These are phyloP conservation scores for Porcisia deanei DNA, from an alignment of 208 protist genomes.

Conservation along the genomic window DNA sequence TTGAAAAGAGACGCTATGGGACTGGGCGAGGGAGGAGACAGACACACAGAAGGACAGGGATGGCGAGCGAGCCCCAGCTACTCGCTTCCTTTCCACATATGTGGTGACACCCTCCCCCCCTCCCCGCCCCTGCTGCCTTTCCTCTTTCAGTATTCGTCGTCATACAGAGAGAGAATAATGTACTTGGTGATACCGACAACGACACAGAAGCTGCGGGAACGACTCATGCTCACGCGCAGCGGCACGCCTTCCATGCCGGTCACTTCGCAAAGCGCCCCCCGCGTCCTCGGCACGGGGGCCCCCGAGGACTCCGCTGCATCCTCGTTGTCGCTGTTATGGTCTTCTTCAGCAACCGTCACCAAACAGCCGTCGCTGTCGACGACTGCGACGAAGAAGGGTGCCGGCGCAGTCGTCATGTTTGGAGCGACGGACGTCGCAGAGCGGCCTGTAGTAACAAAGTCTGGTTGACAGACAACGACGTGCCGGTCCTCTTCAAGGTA, in stretches of 20 bases:
- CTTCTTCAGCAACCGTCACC: slow-evolving; percentile 33
- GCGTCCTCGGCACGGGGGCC: background rate
- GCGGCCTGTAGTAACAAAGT: background rate
- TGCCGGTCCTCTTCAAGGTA: slow-evolving; percentile 43
- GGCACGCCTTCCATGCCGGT: slow-evolving; percentile 43
- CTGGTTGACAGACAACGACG: slow-evolving; percentile 38
- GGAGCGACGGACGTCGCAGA: background rate
- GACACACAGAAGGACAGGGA: slow-evolving; percentile 3
- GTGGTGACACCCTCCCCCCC: too few species aligned
- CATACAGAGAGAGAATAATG: slow-evolving; percentile 75
- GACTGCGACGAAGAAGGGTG: slow-evolving; percentile 39
- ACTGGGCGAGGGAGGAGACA: background rate
- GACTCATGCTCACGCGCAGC: slow-evolving; percentile 59
- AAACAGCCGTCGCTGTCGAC: slow-evolving; percentile 42
- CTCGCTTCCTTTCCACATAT: background rate
- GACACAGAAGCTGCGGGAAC: slow-evolving; percentile 66
- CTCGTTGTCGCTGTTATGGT: slow-evolving; percentile 42
- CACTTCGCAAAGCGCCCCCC: slow-evolving; percentile 37
- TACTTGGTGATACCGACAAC: slow-evolving; percentile 59
- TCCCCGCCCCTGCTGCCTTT: background rate
- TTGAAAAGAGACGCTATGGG: background rate
- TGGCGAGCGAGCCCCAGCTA: too few species aligned
- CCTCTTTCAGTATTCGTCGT: slow-evolving; percentile 29
- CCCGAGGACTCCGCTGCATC: background rate
- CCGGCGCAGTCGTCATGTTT: background rate